These are phyloP conservation scores for Ceratocystis papillata DNA, from an alignment of 2,329 filamentous ascomycete species.

Conservation along the genomic window DNA sequence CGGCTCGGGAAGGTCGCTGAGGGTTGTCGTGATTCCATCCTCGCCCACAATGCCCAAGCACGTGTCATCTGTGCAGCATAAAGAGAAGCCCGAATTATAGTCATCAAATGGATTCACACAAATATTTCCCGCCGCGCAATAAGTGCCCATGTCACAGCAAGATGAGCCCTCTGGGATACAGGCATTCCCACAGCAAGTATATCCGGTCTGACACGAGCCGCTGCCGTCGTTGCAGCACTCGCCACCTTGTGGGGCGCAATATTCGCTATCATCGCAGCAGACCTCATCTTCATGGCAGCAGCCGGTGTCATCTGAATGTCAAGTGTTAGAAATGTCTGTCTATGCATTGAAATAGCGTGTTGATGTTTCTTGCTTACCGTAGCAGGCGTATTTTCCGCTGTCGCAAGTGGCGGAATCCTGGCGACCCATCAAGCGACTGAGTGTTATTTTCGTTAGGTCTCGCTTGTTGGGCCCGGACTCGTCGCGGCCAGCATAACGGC, in stretches of 20 bases:
- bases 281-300: not conserved
- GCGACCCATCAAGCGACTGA: not conserved
- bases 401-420: not conserved
- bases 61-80: conserved; percentile 12
- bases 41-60: conserved; percentile 10
- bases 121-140: conserved; percentile 1
- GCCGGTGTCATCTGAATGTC: not conserved
- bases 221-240: conserved; percentile 5
- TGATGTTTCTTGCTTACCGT: not conserved
- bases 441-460: not conserved
- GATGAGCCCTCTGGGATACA: not conserved
- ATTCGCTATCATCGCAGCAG: not conserved
- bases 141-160: conserved; percentile 1
- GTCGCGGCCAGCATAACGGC: not conserved
- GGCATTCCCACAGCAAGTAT: conserved; percentile 2
- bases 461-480: not conserved
- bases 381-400: not conserved
- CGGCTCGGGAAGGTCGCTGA: not conserved
- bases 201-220: not conserved
- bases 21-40: conserved; percentile 6
- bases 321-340: not conserved
- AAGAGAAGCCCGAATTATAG: not conserved
- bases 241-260: not conserved
- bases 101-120: not conserved
- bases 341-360: too few species aligned